Evolutionary conservation across 306 rosid genomes (phyloP), one percentile per base, ranked within the genome.

Genomic region (Styphnolobium japonicum): DNA sequence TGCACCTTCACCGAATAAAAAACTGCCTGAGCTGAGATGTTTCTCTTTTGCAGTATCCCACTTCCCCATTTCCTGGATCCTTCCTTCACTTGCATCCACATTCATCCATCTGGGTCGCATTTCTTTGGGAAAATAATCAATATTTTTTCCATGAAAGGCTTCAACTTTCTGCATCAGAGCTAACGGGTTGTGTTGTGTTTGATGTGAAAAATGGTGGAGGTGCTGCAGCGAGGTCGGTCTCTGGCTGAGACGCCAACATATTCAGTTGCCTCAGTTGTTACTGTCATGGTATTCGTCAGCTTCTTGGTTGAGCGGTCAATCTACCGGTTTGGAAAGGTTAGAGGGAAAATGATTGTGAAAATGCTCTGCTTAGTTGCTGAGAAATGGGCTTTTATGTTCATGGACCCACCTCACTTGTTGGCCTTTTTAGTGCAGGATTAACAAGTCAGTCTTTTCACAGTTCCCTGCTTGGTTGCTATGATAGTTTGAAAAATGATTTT

Each of bases 181-280:
- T 67, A 22, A 61, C 14, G 78, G 76, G 61, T 36, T 37, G 58
- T 45, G 68, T 75, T 55, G 67, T 42, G 64, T 56, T 62, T 73
- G 63, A 77, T 42, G 77, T 60, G 61, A 73, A 68, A 46, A 63
- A 81, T 77, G 93, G 88, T 56, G 64, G 85, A 56, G 37, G 83
- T 76, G 74, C 29, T 89, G 40, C 86, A 84, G 49, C 62, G 51
- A 66, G 89, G 85, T 67, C 86, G 94, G 80, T 95, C 98, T 49
- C 86, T 95, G 82, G 91, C 97, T 56, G 98, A 91, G 86, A 95
- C 98, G 10, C 98, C 98, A n/a, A 92, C 97, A 6, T 95, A 91
- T 73, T 89, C 97, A 21, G 98, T 95, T 85, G 98, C 98, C 33
- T 91, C 98, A 1, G 94, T 92, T 45, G 84, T 95, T 34, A 88